Evolutionary conservation across 2,329 filamentous ascomycete species (phyloP), one percentile per base, ranked within the genome.

Genomic region (Exophiala viscosa): DNA sequence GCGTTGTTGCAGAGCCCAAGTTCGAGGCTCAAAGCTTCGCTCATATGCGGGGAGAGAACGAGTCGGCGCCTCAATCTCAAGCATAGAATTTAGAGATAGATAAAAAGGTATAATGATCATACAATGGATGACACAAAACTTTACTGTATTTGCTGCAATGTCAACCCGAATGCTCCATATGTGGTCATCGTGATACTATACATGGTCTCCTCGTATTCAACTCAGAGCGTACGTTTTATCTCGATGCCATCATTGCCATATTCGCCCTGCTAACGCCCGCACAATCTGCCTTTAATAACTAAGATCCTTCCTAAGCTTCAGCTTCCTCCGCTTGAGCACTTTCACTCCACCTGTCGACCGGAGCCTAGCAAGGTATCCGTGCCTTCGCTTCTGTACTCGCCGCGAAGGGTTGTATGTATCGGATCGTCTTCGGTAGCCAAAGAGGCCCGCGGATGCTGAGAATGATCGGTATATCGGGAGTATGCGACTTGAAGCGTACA

Each of bases 321-420:
- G 64, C 62, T 72, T 69, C 65, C 82, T 72, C 64, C 80, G 72
- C 67, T 73, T 75, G 59, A 85, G 59, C 44, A 77, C 70, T 66
- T 75, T 75, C 62, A 77, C 69, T 18, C 82, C 82, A 46, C 74
- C 78, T 63, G 76, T 73, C 17, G 73, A 74, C 63, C 72, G 71
- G 55, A 82, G 58, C 61, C 82, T 67, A 8, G 76, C 70, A 54
- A 85, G 64, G 62, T 83, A 85, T 2, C 82, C 82, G 68, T 82
- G 79, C 61, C 82, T 73, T 57, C 82, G 73, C 70, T 85, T 85
- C 65, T 83, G 73, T 38, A 83, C 78, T 40, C 76, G 64, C 57
- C 83, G 78, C 45, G 77, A 82, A 8, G 81, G 81, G 50, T 80
- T 79, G 63, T 75, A 84, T 38, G 82, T 85, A 52, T 77, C 69